Conservation (phyloP, 345 rosid species). For the Dimocarpus longan region DNA sequence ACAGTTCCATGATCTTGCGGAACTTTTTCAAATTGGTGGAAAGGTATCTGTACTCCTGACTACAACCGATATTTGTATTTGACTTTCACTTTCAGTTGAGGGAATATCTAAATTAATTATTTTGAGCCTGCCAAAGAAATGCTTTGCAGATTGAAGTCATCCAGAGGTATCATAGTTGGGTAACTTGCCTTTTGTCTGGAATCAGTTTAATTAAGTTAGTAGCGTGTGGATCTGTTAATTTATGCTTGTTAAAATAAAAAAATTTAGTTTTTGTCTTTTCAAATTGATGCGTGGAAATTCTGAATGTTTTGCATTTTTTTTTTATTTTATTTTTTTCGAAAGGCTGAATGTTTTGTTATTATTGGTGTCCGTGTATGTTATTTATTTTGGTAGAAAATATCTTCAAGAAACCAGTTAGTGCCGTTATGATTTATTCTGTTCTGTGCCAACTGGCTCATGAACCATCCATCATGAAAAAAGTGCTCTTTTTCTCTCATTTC, state of each 20-base stretch:
- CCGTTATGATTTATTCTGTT: not conserved
- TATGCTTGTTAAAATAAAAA: not conserved
- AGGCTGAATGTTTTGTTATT: constrained; percentile 2
- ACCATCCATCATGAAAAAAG: not conserved
- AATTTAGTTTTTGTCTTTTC: not conserved
- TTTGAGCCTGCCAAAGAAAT: constrained; percentile 31
- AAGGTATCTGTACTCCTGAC: constrained; percentile 54
- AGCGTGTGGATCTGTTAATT: not conserved
- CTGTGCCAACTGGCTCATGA: not conserved
- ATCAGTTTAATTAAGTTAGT: not conserved
- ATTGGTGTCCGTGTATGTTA: not conserved
- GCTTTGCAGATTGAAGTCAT: constrained; percentile 31
- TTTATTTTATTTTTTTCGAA: not conserved
- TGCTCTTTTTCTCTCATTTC: not conserved
- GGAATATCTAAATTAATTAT: constrained; percentile 23
- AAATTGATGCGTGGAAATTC: constrained; percentile 4
- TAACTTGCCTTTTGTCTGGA: constrained; percentile 9
- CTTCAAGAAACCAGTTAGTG: not conserved
- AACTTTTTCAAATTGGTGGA: constrained; percentile 97
- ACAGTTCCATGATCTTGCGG: constrained; percentile 99
- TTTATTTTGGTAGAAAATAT: not conserved
- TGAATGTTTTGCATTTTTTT: not conserved
- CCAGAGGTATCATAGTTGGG: constrained; percentile 23
- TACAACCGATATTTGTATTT: constrained; percentile 20
- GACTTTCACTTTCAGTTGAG: constrained; percentile 33